Conservation (phyloP, 768 basidiomycete genomes). For the Rhizopogon roseolus region DNA sequence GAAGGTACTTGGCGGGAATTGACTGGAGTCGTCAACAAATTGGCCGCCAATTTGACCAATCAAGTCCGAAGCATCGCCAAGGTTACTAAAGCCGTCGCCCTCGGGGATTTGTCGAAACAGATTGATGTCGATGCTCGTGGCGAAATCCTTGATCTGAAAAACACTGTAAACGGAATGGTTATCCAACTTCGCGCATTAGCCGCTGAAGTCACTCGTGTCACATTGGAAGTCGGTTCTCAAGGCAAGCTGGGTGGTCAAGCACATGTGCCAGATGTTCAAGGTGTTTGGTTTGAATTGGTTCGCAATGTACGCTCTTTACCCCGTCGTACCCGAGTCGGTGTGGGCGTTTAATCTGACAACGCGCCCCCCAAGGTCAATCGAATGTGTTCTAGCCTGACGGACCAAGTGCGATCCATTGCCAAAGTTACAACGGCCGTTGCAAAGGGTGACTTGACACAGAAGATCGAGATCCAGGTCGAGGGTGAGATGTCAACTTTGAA, state of each 20-base stretch:
- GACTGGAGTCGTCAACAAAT: constrained; percentile 78
- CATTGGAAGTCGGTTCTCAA: constrained; percentile 82
- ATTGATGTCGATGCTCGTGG: constrained; percentile 90
- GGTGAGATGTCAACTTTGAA: constrained; percentile 86
- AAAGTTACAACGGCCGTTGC: constrained; percentile 88
- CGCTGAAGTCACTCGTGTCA: constrained; percentile 80
- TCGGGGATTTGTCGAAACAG: constrained; percentile 84
- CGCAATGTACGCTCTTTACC: constrained; percentile 47
- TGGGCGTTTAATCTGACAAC: constrained; percentile 6
- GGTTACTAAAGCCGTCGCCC: constrained; percentile 73
- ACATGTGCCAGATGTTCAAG: constrained; percentile 82
- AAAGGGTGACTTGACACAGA: constrained; percentile 85
- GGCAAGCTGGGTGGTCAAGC: constrained; percentile 89
- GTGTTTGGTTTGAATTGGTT: constrained; percentile 86
- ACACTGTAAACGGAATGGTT: constrained; percentile 52
- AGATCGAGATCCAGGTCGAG: constrained; percentile 87
- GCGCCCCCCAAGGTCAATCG: constrained; percentile 53
- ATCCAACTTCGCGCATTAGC: constrained; percentile 57
- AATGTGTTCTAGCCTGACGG: constrained; percentile 78
- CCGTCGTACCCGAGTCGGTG: not conserved
- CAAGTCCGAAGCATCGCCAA: constrained; percentile 55
- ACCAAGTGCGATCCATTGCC: constrained; percentile 80
- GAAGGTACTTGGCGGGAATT: constrained; percentile 89
- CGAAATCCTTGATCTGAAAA: constrained; percentile 82
- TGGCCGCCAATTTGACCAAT: constrained; percentile 70